Base-by-base conservation (phyloP, 495 filamentous ascomycete species). In the Daldinia grandis region DNA sequence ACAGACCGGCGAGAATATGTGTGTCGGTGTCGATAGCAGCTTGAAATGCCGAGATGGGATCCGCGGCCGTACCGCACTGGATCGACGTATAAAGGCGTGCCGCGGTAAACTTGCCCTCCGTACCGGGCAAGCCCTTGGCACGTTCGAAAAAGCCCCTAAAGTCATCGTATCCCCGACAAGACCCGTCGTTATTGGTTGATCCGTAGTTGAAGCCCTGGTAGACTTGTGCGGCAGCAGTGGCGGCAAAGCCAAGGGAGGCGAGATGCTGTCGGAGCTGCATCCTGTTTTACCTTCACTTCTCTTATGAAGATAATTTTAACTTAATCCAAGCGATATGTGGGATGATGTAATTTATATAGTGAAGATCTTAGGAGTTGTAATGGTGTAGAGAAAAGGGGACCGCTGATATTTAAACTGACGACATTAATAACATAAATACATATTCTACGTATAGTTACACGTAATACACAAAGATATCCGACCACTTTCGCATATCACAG, bases 121-220 rank as follows among this genome's bases (percentile, higher is more conserved):
- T 86, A 58, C 87, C 88, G n/a, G 84, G 83, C 24, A 94, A 84
- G 55, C 79, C 76, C 79, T 92, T 87, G 53, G 92, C 89, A 24
- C 84, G 84, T 24, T 81, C 79, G 83, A 93, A 95, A 58, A 89
- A 82, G 15, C 78, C 73, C 76, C 87, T 76, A 81, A 87, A 94
- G 74, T 91, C 86, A 30, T 81, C 68, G 74, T 89, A 84, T 19
- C 73, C 58, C 68, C 88, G 89, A 73, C 82, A 73, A 58, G 83
- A 84, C 49, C 88, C 87, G 76, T 92, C 88, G 30, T 69, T 64
- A 75, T 82, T 74, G 63, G 82, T 85, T 10, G 85, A 68, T 71
- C 90, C 91, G 76, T 92, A 90, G 83, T 93, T 93, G 85, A 94
- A 93, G 61, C 92, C 92, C 64, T 87, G 82, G 72, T 76, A 81